Evolutionary conservation across 306 rosid species (phyloP), one percentile per base, ranked within the genome.

Genomic region (Ochetophila trinervis): DNA sequence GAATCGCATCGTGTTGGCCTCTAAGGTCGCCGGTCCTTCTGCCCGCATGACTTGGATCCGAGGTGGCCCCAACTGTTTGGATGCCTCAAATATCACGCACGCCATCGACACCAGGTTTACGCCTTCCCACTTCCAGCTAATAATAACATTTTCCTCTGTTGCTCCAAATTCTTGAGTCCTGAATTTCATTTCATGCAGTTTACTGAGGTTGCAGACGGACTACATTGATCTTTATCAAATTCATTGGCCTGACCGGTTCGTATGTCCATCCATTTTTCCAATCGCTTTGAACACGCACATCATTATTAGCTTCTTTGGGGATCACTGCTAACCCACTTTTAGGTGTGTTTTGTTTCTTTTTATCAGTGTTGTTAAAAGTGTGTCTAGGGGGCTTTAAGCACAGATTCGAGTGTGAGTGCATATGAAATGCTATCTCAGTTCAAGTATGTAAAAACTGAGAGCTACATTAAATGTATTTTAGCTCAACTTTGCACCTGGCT

Each of bases 161-260:
- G 50, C 8, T 48, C 8, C 45, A n/a, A 8, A 62, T 27, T 27
- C 2, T 27, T 27, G 50, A 27, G 67, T 7, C 36, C 36, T 56
- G 22, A 27, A n/a, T 8, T 45, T 59, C 16, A 0, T 77, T 71
- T 63, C 65, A 6, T 77, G 89, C 95, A 92, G 96, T 75, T 84
- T 92, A 84, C 63, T 71, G 79, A 67, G 83, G 53, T 71, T 89
- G 88, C 92, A 63, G 77, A 84, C 85, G 22, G 96, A 89, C 82
- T 76, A 85, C 83, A 87, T 92, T 60, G 96, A 92, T 84, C 91
- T 92, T 77, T 92, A 83, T 79, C 98, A 87, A 76, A 84, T 89
- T 77, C 96, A 89, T 69, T 89, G 96, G 95, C 98, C 98, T 77
- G 98, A 92, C 79, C 95, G 98, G 95, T 92, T 87, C 85, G 93